Percentiles rank a stretch among this genome's conserved stretches.
phyloP scores from a whole-genome alignment of 1,284 basidiomycete genomes.

The Fomes fomentarius region DNA sequence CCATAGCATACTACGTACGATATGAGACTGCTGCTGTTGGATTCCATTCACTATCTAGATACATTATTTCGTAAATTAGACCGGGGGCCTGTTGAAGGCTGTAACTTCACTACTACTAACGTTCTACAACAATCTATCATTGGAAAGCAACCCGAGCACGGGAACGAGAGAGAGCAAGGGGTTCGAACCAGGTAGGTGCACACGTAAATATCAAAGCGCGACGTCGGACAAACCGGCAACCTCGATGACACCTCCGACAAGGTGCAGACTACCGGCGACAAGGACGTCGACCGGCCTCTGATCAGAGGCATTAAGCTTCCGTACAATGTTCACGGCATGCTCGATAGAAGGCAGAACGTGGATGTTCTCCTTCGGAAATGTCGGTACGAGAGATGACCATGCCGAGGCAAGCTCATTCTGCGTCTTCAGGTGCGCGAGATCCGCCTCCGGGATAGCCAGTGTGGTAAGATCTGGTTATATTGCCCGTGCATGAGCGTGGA shows the following conservation, averaged over 20 bases:
- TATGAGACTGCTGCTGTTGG: too few species aligned
- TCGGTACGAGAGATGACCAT: slow-evolving; percentile 70
- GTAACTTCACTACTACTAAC: slow-evolving; percentile 11
- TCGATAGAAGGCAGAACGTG: slow-evolving; percentile 90
- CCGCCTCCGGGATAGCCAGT: slow-evolving; percentile 63
- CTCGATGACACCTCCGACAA: slow-evolving; percentile 95
- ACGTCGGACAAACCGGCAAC: slow-evolving; percentile 77
- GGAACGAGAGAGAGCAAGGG: background rate
- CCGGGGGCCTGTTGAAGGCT: slow-evolving; percentile 31
- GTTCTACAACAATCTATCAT: background rate
- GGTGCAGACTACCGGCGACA: slow-evolving; percentile 91
- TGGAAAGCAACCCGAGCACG: background rate
- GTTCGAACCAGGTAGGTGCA: too few species aligned
- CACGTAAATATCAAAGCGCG: slow-evolving; percentile 43
- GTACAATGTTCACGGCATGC: slow-evolving; percentile 75
- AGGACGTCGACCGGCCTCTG: slow-evolving; percentile 60
- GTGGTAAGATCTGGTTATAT: slow-evolving; percentile 76
- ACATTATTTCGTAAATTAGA: slow-evolving; percentile 26
- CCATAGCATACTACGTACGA: slow-evolving; percentile 14
- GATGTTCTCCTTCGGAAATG: slow-evolving; percentile 61
- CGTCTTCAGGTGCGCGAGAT: slow-evolving; percentile 69
- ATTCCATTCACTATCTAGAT: slow-evolving; percentile 2
- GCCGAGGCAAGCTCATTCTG: slow-evolving; percentile 79
- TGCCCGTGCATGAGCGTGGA: background rate
- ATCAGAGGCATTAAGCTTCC: slow-evolving; percentile 39